phyloP scores from a whole-genome alignment of 2,329 filamentous ascomycete species.

The Teratosphaeria nubilosa region DNA sequence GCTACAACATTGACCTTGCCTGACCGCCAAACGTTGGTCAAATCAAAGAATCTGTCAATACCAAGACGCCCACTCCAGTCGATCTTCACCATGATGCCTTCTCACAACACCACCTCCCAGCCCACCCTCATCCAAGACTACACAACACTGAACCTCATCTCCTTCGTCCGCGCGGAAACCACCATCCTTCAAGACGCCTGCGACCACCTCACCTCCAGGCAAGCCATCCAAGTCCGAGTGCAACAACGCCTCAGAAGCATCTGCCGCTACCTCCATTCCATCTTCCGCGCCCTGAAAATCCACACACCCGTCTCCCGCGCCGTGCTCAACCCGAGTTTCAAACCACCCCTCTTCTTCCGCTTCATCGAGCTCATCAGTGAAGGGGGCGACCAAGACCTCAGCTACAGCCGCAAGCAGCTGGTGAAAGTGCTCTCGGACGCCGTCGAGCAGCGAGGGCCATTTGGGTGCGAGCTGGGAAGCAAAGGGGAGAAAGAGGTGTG shows the following conservation, averaged over 20 bases:
- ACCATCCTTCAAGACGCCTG: background rate
- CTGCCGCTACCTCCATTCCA: background rate
- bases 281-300: background rate
- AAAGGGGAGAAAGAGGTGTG: background rate
- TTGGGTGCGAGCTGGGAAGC: background rate
- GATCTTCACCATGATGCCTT: background rate
- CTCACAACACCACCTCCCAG: background rate
- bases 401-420: background rate
- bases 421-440: background rate
- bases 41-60: background rate
- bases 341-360: background rate
- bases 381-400: background rate
- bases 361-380: background rate
- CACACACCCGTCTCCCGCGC: background rate
- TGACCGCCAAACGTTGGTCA: no score
- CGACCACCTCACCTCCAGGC: background rate
- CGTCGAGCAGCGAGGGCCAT: background rate
- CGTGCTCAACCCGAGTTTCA: background rate
- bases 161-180: background rate
- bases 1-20: no score
- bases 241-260: background rate
- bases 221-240: background rate
- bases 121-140: background rate
- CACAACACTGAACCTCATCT: background rate
- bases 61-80: background rate